Percentiles rank a stretch among this genome's conserved stretches.
Evolutionary conservation across 75 land plant genomes (phyloP).

Genomic region (Pinus albicaulis): DNA sequence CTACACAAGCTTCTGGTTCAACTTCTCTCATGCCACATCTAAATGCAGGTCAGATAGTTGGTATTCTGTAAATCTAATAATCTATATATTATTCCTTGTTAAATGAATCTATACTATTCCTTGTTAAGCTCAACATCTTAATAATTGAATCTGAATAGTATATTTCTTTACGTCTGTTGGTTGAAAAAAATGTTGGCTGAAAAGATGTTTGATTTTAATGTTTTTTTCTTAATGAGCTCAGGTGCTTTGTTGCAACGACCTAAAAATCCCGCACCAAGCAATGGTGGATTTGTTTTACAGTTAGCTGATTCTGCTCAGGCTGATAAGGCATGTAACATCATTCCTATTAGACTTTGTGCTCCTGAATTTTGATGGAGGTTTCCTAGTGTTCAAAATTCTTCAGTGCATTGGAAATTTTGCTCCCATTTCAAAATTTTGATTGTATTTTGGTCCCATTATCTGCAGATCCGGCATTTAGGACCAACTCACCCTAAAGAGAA

Average conservation of each 20-base stretch:
- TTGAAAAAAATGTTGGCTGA: not conserved
- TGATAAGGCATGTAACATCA: slow-evolving; percentile 47
- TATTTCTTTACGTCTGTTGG: not conserved
- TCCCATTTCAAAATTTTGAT: no score
- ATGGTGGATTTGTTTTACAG: slow-evolving; percentile 61
- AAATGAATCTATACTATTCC: no score
- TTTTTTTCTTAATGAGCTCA: slow-evolving; percentile 7
- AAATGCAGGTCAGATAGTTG: slow-evolving; percentile 27
- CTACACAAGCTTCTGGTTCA: slow-evolving; percentile 50
- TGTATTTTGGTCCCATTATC: not conserved
- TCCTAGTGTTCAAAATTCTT: not conserved
- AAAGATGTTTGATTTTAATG: not conserved
- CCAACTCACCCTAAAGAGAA: slow-evolving; percentile 16
- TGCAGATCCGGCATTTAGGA: slow-evolving; percentile 37
- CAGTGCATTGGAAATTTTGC: no score
- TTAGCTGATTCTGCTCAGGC: slow-evolving; percentile 62
- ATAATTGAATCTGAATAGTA: not conserved
- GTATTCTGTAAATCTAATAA: not conserved
- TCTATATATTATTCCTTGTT: no score
- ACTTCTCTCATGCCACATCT: slow-evolving; percentile 49
- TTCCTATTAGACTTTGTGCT: no score
- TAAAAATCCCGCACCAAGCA: slow-evolving; percentile 41
- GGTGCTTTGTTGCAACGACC: slow-evolving; percentile 69
- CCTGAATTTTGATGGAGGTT: slow-evolving; percentile 10
- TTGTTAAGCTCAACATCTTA: no score